Base-by-base conservation (phyloP, 768 basidiomycete genomes). In the Gymnopilus junonius region DNA sequence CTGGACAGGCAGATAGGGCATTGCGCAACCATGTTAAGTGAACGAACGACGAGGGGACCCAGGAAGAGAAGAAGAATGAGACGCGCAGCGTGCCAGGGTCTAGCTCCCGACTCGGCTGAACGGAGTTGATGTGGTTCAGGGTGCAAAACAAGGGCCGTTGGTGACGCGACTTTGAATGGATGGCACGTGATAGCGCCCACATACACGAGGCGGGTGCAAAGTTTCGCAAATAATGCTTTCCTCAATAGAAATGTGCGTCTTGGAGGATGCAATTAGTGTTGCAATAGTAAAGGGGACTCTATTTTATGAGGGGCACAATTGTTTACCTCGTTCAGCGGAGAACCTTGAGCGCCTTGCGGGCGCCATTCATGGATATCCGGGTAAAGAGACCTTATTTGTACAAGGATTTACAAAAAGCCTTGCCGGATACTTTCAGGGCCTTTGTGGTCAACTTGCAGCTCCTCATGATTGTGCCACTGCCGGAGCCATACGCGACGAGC, bases 1-100 rank as follows among this genome's bases (percentile, higher is more conserved):
- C 48, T 64, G 2, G 80, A 80, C 8, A 90, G 77, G 64, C 89
- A 90, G 58, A 90, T 86, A 37, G 83, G 79, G 74, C 88, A 89
- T 32, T 77, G 72, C 25, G 67, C 63, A 51, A 74, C 34, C 75
- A 77, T 77, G 40, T 54, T 35, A 43, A n/a, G 15, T 31, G 37
- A 32, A 17, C 27, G 31, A 1, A 12, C 4, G 45, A 27, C 23
- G 31, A 51, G 48, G 17, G 17, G 48, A n/a, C 17, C 48, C n/a
- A 48, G 27, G 29, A n/a, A 48, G 12, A 20, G 25, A 48, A 37
- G 42, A 61, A 55, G 8, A 34, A 8, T 2, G 40, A 32, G 48
- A 5, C 25, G 25, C 6, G 25, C 7, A 29, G n/a, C 5, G n/a
- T n/a, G n/a, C n/a, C n/a, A 17, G 25, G 25, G 17, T 17, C 55